Evolutionary conservation across 2,329 filamentous ascomycete species (phyloP).

Genomic region (Exophiala sideris): DNA sequence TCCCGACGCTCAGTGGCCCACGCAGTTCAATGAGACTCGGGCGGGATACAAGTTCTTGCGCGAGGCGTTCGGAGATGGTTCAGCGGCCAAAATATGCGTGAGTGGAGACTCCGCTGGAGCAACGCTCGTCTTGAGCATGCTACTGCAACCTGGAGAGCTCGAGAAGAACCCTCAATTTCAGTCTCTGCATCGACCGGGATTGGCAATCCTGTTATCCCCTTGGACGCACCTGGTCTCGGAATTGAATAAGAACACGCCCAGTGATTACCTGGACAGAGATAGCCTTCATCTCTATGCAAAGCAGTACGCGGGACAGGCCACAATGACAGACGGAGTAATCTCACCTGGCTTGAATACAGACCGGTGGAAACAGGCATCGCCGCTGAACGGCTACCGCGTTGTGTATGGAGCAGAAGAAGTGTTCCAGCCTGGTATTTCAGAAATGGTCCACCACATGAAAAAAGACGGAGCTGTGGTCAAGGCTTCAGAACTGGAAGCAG

Average conservation of each 20-base stretch:
- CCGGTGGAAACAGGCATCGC: slow-evolving; percentile 66
- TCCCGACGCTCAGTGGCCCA: slow-evolving; percentile 69
- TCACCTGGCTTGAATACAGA: slow-evolving; percentile 67
- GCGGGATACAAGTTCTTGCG: slow-evolving; percentile 56
- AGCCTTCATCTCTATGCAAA: slow-evolving; percentile 67
- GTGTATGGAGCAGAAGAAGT: slow-evolving; percentile 75
- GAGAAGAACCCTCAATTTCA: slow-evolving; percentile 32
- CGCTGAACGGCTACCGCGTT: slow-evolving; percentile 64
- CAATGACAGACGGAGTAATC: slow-evolving; percentile 49
- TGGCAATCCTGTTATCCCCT: slow-evolving; percentile 73
- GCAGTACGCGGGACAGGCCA: slow-evolving; percentile 61
- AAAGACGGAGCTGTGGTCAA: slow-evolving; percentile 54
- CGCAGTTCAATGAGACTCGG: slow-evolving; percentile 67
- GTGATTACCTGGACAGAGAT: slow-evolving; percentile 69
- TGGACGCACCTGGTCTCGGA: slow-evolving; percentile 72
- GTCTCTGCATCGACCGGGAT: slow-evolving; percentile 44
- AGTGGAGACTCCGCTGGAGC: slow-evolving; percentile 78
- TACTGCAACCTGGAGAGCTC: slow-evolving; percentile 59
- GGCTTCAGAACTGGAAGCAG: slow-evolving; percentile 59
- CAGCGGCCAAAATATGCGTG: slow-evolving; percentile 59
- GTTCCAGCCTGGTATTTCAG: slow-evolving; percentile 66
- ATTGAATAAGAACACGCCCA: slow-evolving; percentile 64
- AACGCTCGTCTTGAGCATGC: slow-evolving; percentile 67
- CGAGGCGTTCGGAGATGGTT: slow-evolving; percentile 23
- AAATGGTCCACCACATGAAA: slow-evolving; percentile 56